Base-by-base conservation (phyloP, 1,139 yeast genomes). In the Candida smagusa region DNA sequence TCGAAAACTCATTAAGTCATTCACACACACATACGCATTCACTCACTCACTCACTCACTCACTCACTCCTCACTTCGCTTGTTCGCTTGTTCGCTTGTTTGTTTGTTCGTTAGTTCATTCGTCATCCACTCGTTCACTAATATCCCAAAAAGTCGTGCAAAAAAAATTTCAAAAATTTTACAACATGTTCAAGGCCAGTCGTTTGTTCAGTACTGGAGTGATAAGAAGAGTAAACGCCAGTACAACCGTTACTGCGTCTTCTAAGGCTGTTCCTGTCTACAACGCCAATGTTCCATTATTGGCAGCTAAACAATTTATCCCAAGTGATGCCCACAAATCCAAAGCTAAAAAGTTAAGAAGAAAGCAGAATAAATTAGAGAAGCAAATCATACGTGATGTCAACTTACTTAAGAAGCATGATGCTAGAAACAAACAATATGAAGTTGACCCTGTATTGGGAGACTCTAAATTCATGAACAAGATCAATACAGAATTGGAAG, bases 391-490 rank as follows among this genome's bases (percentile, higher is more conserved):
- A 40, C 60, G 74, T 45, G 77, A 71, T 44, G 72, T 71, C 39
- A 71, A 71, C 49, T 69, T 66, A 50, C 63, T 67, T 45, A 71
- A 70, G 49, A 68, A 71, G 52, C 65, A 66, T 39, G 53, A 58
- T 13, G 33, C 49, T 9, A 49, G 59, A 42, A 63, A 63, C 41
- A 58, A 61, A 12, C 54, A 58, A 38, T 70, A 63, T 48, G 46
- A 56, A 35, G 75, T 70, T 21, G 77, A 89, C 59, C 97, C 97
- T 1, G 95, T 89, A 2, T 71, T 88, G 42, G 97, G 97, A 7
- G 74, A 74, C 38, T 61, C 77, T 4, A 64, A 73, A 36, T 89
- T 89, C 52, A 64, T 88, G 40, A 63, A 67, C 36, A 76, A 96
- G 58, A 69, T 89, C 39, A 69, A 72, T 48, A 77, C 86, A 25